Conservation (phyloP, 2,329 filamentous ascomycete species). For the Fusarium fracticaudum region DNA sequence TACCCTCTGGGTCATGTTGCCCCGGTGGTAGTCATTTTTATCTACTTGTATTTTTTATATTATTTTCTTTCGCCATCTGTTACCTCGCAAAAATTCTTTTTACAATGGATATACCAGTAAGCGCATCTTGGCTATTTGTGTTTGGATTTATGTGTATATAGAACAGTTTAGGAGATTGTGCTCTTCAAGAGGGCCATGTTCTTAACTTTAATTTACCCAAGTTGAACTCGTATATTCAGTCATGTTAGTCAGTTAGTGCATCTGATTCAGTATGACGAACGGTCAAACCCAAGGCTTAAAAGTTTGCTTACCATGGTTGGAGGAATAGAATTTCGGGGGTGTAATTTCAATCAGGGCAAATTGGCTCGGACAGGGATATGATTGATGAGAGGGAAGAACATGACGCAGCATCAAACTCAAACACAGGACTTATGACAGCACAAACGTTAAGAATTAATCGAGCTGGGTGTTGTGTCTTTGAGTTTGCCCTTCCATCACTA, state of each 20-base stretch:
- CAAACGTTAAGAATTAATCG: not conserved
- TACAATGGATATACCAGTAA: conserved; percentile 37
- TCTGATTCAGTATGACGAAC: not conserved
- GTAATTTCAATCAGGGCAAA: not conserved
- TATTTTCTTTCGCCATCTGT: not conserved
- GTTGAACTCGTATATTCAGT: not conserved
- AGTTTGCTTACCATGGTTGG: not conserved
- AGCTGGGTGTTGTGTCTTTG: not conserved
- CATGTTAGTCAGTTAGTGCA: not conserved
- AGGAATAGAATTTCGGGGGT: not conserved
- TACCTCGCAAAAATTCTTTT: conserved; percentile 3
- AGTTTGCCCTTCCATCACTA: conserved; percentile 13
- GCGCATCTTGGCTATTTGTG: conserved; percentile 19
- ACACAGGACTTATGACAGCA: not conserved
- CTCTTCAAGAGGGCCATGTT: not conserved
- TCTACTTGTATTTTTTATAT: not conserved
- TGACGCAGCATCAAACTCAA: not conserved
- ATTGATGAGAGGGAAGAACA: not conserved
- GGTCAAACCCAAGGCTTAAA: not conserved
- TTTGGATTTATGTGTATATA: conserved; percentile 24
- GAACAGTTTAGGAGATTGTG: conserved; percentile 20
- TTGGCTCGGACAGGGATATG: not conserved
- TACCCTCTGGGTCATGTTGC: not conserved
- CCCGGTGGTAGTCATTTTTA: not conserved
- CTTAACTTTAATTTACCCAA: not conserved